Evolutionary conservation across 306 rosid species (phyloP).

Genomic region (Sindora glabra): DNA sequence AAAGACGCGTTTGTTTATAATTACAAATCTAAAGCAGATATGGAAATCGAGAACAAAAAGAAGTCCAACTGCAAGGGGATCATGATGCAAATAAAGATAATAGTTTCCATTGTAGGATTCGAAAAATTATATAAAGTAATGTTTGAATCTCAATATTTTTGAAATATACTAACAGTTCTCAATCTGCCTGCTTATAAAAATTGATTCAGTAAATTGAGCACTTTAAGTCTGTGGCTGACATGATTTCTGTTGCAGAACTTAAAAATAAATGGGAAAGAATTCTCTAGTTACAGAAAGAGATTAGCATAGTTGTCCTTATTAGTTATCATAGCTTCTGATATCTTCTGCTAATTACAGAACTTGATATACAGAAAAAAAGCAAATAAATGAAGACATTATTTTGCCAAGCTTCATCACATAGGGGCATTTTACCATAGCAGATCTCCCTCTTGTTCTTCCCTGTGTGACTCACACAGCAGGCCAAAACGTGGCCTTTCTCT

Average conservation of each 20-base stretch:
- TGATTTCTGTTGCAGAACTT: background rate
- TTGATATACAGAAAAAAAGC: background rate
- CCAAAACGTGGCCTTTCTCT: no score
- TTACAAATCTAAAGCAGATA: no score
- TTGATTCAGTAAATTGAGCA: background rate
- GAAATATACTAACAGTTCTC: no score
- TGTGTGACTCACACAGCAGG: background rate
- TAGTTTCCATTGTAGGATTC: no score
- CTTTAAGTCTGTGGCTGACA: background rate
- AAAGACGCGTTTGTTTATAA: no score
- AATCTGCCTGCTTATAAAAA: no score
- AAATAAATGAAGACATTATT: background rate
- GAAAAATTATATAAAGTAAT: no score
- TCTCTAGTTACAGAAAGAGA: background rate
- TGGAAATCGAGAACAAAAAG: no score
- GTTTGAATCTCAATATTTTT: no score
- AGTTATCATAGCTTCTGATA: background rate
- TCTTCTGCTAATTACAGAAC: background rate
- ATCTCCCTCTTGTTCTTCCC: background rate
- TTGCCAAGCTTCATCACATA: background rate
- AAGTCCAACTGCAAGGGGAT: no score
- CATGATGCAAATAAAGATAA: no score
- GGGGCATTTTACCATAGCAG: background rate
- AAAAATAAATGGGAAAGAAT: background rate
- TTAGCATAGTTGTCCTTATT: background rate